Evolutionary conservation across 805 yeast genomes (phyloP).

Genomic region (Saturnispora diversa): DNA sequence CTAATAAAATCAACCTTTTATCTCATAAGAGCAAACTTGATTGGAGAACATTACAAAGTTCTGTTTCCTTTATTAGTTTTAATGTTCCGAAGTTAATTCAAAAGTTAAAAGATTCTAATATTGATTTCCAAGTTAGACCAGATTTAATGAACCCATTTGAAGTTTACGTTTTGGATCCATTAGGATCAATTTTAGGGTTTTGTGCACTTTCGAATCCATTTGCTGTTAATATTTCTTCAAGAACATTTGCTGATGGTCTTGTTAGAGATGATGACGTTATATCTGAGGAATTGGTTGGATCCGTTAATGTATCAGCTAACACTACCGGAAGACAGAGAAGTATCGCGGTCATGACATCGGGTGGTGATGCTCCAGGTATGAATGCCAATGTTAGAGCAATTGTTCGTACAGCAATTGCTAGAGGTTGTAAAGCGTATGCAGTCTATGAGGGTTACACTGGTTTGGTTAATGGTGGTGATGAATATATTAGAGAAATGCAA

Average conservation of each 20-base stretch:
- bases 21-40: slow-evolving; percentile 30
- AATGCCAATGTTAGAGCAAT: slow-evolving; percentile 69
- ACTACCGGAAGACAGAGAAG: slow-evolving; percentile 28
- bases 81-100: slow-evolving; percentile 34
- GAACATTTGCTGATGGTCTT: slow-evolving; percentile 11
- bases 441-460: slow-evolving; percentile 73
- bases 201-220: slow-evolving; percentile 53
- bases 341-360: slow-evolving; percentile 74
- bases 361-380: slow-evolving; percentile 82
- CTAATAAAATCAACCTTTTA: slow-evolving; percentile 24
- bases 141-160: slow-evolving; percentile 68
- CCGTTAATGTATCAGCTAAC: slow-evolving; percentile 2
- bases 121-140: slow-evolving; percentile 54
- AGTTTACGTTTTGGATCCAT: slow-evolving; percentile 71
- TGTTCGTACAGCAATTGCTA: slow-evolving; percentile 56
- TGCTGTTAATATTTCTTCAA: slow-evolving; percentile 21
- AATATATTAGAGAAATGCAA: slow-evolving; percentile 48
- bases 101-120: slow-evolving; percentile 26
- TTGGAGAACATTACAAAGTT: slow-evolving; percentile 43
- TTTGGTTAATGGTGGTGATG: slow-evolving; percentile 54
- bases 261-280: slow-evolving; percentile 5
- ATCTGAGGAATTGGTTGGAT: slow-evolving; percentile 5
- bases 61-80: slow-evolving; percentile 39
- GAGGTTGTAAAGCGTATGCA: slow-evolving; percentile 59
- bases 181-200: slow-evolving; percentile 78